A percentile compares a stretch with the other conserved stretches of the same genome.
phyloP scores from a whole-genome alignment of 352 stramenopile species.

The Globisporangium carolinianum region DNA sequence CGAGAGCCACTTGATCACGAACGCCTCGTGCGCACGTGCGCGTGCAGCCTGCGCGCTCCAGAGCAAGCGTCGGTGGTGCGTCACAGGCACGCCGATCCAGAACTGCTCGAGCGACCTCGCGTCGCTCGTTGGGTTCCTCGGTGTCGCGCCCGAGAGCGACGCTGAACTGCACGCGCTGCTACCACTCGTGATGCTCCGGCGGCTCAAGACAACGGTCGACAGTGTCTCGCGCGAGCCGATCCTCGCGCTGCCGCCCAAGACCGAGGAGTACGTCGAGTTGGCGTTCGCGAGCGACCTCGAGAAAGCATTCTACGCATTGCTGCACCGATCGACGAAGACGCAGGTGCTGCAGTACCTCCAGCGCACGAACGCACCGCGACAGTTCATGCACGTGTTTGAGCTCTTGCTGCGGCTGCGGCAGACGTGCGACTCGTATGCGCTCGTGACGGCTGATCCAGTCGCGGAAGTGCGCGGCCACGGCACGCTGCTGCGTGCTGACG shows the following conservation, averaged over 20 bases:
- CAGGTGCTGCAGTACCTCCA: constrained; percentile 73
- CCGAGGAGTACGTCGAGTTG: constrained; percentile 47
- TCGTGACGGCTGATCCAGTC: constrained; percentile 52
- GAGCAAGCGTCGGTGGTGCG: constrained; percentile 74
- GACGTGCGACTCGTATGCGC: constrained; percentile 59
- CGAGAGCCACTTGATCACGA: constrained; percentile 87
- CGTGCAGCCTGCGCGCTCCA: constrained; percentile 56
- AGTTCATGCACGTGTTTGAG: constrained; percentile 88
- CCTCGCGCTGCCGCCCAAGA: constrained; percentile 49
- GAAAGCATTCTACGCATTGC: constrained; percentile 62
- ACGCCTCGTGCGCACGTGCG: constrained; percentile 59
- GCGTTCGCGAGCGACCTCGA: constrained; percentile 69
- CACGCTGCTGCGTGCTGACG: constrained; percentile 17
- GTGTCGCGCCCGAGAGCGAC: constrained; percentile 54
- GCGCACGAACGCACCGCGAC: constrained; percentile 33
- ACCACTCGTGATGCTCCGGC: constrained; percentile 73
- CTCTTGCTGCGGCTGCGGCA: constrained; percentile 82
- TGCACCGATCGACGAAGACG: constrained; percentile 77
- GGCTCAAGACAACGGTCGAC: constrained; percentile 73
- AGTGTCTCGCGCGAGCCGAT: constrained; percentile 41
- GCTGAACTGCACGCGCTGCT: constrained; percentile 68
- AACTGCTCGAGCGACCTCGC: constrained; percentile 84
- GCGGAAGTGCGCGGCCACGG: constrained; percentile 29
- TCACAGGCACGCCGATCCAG: constrained; percentile 89
- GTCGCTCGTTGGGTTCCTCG: constrained; percentile 85